Base-by-base conservation (phyloP, 495 filamentous ascomycete species). In the Aspergillus heteromorphus region DNA sequence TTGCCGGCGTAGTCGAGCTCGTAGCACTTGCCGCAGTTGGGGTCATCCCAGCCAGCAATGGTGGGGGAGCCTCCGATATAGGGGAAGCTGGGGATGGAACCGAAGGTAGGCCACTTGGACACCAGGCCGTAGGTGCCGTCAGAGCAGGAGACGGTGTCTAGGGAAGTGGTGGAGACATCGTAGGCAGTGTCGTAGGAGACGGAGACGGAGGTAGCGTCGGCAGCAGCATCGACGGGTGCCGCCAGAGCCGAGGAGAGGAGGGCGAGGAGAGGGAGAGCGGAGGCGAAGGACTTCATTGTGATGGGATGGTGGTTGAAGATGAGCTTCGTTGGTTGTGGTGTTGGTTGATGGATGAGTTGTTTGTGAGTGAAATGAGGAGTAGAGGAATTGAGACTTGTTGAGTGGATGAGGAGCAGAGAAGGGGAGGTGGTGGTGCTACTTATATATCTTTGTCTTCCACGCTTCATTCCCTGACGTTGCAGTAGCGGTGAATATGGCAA, bases 11-110 rank as follows among this genome's bases (percentile, higher is more conserved):
- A 92, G 13, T 73, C 76, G 43, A 89, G 68, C 42, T 68, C 49
- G 72, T 83, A 92, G 77, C 88, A 92, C 9, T 79, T 80, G 51
- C 88, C 87, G 71, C 88, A 92, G 57, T 71, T 72, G 14, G 63
- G 31, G 54, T 65, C 72, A 78, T 84, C 73, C 83, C 80, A 87
- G 31, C 78, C 81, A 2, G 65, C 58, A 18, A 91, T 74, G 21
- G 79, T 81, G 29, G 75, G 72, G 1, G 78, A 72, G 49, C 82
- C 87, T n/a, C 83, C 87, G 54, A 91, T 81, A 60, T 74, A 67
- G 1, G 80, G 77, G 73, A 83, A 87, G 8, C 47, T 53, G 0
- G 78, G 78, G 49, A 88, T 56, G 10, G 73, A 64, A 18, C 73
- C 74, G 49, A 91, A 79, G 27, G 84, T 83, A 55, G 84, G 82